Conservation (phyloP, 2,329 filamentous ascomycete species). For the Tolypocladium tundrense region DNA sequence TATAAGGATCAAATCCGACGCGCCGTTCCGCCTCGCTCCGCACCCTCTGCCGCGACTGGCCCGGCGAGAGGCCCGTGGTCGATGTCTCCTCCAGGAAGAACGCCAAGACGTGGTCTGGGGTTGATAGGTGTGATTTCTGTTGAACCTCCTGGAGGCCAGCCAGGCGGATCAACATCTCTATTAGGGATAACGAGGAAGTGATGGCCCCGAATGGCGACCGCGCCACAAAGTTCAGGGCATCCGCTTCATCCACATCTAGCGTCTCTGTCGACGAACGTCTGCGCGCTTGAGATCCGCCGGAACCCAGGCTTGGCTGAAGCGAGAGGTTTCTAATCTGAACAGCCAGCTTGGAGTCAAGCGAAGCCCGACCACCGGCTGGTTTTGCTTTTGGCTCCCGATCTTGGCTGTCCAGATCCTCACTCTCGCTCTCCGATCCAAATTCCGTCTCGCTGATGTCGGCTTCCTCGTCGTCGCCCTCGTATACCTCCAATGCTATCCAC, state of each 20-base stretch:
- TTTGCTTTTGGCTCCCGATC: slow-evolving; percentile 4
- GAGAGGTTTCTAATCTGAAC: slow-evolving; percentile 30
- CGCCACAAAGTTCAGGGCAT: slow-evolving; percentile 19
- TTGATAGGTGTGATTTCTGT: slow-evolving; percentile 78
- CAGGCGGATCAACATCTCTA: slow-evolving; percentile 81
- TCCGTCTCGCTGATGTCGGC: slow-evolving; percentile 19
- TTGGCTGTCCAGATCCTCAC: slow-evolving; percentile 26
- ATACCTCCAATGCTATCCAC: slow-evolving; percentile 88
- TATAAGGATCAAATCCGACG: slow-evolving; percentile 48
- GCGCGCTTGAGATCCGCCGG: slow-evolving; percentile 1
- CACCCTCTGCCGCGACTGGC: slow-evolving; percentile 18
- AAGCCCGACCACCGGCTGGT: slow-evolving; percentile 9
- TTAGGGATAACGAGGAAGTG: slow-evolving; percentile 55
- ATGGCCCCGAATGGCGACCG: slow-evolving; percentile 42
- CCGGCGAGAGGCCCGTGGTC: slow-evolving; percentile 26
- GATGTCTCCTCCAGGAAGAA: slow-evolving; percentile 67
- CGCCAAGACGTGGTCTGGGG: slow-evolving; percentile 78
- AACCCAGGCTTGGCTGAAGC: slow-evolving; percentile 11
- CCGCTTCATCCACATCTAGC: background rate
- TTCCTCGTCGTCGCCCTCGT: slow-evolving; percentile 46
- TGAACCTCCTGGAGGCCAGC: slow-evolving; percentile 86
- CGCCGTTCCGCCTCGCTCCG: slow-evolving; percentile 34
- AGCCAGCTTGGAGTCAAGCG: slow-evolving; percentile 27
- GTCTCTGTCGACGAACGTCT: background rate
- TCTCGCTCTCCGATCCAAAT: slow-evolving; percentile 26